Evolutionary conservation across 495 filamentous ascomycete genomes (phyloP), one percentile per base, ranked within the genome.

Genomic region (Barbatosphaeria neglecta): DNA sequence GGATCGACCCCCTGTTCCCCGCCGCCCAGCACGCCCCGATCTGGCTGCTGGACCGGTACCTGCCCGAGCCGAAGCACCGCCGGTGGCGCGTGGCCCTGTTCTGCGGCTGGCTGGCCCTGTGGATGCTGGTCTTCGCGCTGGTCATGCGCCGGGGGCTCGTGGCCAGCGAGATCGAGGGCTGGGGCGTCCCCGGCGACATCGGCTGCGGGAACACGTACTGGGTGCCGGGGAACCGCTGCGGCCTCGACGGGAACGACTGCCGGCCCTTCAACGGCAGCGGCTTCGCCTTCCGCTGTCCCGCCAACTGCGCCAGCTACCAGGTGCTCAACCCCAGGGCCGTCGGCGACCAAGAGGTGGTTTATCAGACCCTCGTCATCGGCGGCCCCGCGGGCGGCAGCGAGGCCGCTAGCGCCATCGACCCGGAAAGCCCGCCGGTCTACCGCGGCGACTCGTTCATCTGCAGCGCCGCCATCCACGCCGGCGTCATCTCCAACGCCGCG

Each of bases 361-460:
- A 90, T 56, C 65, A 68, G 45, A 74, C 79, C 0, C 68, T 90
- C 39, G 80, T 95, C 0, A 74, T 94, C 27, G 88, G 88, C 22
- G 87, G 86, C 0, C 81, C 84, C 5, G 59, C 73, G 6, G 61
- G 67, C n/a, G n/a, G n/a, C n/a, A n/a, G n/a, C n/a, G n/a, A n/a
- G n/a, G n/a, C n/a, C n/a, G n/a, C n/a, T n/a, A 61, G 65, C 3
- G 48, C 62, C 11, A 61, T 60, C 31, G 61, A 64, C 10, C 57
- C 58, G 15, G 56, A 73, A n/a, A 35, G 13, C 31, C 2, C 2
- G 40, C 66, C 74, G 0, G 57, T 83, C 16, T 94, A 94, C 58
- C 78, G 87, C 2, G 83, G 82, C 1, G 87, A 93, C 58, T 90
- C 86, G 35, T 89, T 86, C 56, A 79, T 93, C 45, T 93, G 87